Percentiles rank a stretch among this genome's conserved stretches.
phyloP scores from a whole-genome alignment of 2,329 filamentous ascomycete genomes.

The Waltergamsia citrina region DNA sequence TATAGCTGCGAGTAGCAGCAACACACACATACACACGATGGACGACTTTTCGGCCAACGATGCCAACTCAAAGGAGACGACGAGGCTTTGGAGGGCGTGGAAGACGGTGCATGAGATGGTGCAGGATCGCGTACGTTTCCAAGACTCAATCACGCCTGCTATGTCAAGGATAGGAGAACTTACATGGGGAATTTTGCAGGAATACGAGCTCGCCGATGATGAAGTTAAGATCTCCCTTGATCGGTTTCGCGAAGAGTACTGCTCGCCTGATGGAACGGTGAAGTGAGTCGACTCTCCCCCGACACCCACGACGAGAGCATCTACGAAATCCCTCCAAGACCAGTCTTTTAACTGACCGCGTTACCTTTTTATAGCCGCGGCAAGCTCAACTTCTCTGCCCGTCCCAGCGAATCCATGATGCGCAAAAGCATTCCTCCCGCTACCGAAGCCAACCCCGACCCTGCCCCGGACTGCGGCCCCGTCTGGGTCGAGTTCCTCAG shows the following conservation, averaged over 20 bases:
- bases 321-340: not conserved
- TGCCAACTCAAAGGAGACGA: slow-evolving; percentile 41
- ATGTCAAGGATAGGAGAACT: not conserved
- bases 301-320: not conserved
- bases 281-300: slow-evolving; percentile 47
- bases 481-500: slow-evolving; percentile 90
- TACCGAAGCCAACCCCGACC: slow-evolving; percentile 59
- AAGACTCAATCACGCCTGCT: not conserved
- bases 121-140: slow-evolving; percentile 65
- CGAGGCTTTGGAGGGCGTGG: slow-evolving; percentile 87
- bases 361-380: slow-evolving; percentile 50
- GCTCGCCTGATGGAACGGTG: slow-evolving; percentile 61
- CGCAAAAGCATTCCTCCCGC: slow-evolving; percentile 69
- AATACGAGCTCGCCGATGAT: slow-evolving; percentile 84
- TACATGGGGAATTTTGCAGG: slow-evolving; percentile 41
- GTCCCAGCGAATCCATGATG: slow-evolving; percentile 76
- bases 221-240: slow-evolving; percentile 81
- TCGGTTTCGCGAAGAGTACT: slow-evolving; percentile 67
- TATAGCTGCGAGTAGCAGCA: too few relatives aligned
- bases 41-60: slow-evolving; percentile 35
- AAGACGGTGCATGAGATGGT: slow-evolving; percentile 94
- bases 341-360: slow-evolving; percentile 1
- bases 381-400: slow-evolving; percentile 80
- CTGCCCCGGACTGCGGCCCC: slow-evolving; percentile 66
- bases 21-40: slow-evolving; percentile 14